Evolutionary conservation across 73 alveolate species (phyloP), one percentile per base, ranked within the genome.

Genomic region (Tetrahymena malaccensis): DNA sequence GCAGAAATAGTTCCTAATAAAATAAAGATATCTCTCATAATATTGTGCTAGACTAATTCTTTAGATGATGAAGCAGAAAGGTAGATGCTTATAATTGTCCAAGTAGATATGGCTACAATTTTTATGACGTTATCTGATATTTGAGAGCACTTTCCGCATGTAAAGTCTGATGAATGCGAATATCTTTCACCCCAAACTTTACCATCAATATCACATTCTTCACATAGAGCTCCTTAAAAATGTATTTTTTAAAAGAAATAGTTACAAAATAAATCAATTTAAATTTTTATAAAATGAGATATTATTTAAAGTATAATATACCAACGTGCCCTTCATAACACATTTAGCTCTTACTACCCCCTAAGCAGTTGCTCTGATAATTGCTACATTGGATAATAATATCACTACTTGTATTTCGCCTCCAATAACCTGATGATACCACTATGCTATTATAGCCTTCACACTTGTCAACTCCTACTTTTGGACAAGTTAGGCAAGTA

Each of bases 211-310:
- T 95, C 97, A 93, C 97, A 95, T 85, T 95, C 97, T 40, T 95
- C 97, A n/a, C 97, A 95, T 34, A 95, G 55, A 1, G 97, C 97
- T 85, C 97, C 97, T n/a, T 85, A n/a, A 0, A 43, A 43, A 43
- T 93, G 93, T 38, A 85, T 50, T 50, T 50, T 11, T 5, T 13
- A 19, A 50, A 44, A n/a, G n/a, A n/a, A n/a, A n/a, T n/a, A n/a
- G n/a, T n/a, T n/a, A n/a, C n/a, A n/a, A n/a, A n/a, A n/a, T n/a
- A n/a, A n/a, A n/a, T n/a, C n/a, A n/a, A n/a, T n/a, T n/a, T n/a
- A n/a, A n/a, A n/a, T n/a, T n/a, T n/a, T n/a, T n/a, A n/a, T n/a
- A n/a, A n/a, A n/a, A n/a, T n/a, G n/a, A n/a, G n/a, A n/a, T n/a
- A n/a, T n/a, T n/a, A n/a, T n/a, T n/a, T n/a, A n/a, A n/a, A n/a